Base-by-base conservation (phyloP, 1,139 yeast genomes). In the Geotrichum cucujoidarum region DNA sequence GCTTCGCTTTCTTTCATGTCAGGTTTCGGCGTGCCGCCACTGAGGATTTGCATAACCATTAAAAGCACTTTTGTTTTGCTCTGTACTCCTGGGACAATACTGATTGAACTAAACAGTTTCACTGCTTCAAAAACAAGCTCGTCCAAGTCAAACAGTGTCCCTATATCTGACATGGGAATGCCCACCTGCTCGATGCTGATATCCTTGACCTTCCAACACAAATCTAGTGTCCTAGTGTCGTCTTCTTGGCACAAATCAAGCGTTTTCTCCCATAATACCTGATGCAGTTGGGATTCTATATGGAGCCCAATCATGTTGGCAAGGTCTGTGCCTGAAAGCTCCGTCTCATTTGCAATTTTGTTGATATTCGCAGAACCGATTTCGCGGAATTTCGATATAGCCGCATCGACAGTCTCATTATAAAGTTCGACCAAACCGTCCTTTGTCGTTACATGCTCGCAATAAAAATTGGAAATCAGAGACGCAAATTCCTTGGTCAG, bases 111-210 rank as follows among this genome's bases (percentile, higher is more conserved):
- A 51, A 90, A 75, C 46, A 75, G 77, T 10, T 63, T 63, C 0
- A 79, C 76, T 0, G 95, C 90, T 4, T 60, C 60, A 6, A 69
- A 60, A 0, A 85, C 72, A 39, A 79, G 68, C 45, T 67, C 68
- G 52, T 81, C 82, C 56, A 54, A 59, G 45, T 34, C 60, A 40
- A 29, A 68, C 46, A 43, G 63, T 67, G 51, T 60, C 56, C 60
- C 75, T 73, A 62, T 41, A 74, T 52, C 68, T 57, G 39, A 52
- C 2, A 66, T 68, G 5, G 81, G 87, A 29, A 80, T 65, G 11
- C 83, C 90, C 5, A 88, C 73, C 60, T 89, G 96, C 46, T 82
- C 80, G 11, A 89, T 64, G 31, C 94, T 83, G 5, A 89, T 61
- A 57, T 76, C 62, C 16, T 74, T 69, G 17, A 88, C 70, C 60